Evolutionary conservation across 164 flowering plant species (phyloP).

Genomic region (Cinnamomum micranthum): DNA sequence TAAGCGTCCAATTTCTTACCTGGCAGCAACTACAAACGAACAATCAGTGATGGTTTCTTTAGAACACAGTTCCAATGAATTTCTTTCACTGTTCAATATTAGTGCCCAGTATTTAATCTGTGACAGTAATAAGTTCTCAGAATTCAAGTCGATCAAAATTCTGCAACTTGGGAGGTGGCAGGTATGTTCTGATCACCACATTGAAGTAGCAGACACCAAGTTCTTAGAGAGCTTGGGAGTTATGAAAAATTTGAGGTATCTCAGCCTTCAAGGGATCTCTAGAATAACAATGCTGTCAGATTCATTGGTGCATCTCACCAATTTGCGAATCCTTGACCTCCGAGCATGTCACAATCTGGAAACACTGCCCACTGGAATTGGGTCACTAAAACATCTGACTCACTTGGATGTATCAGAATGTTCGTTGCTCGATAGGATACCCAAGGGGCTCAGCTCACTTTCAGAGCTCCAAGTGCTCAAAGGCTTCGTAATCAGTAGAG

Average conservation of each 20-base stretch:
- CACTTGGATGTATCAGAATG: conserved; percentile 50
- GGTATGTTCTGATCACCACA: conserved; percentile 19
- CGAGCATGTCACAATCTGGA: conserved; percentile 39
- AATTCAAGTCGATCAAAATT: conserved; percentile 18
- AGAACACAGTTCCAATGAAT: neutral
- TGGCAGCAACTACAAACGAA: neutral
- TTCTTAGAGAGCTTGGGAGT: conserved; percentile 14
- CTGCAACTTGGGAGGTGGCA: conserved; percentile 43
- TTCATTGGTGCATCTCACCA: conserved; percentile 18
- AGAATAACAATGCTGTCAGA: conserved; percentile 27
- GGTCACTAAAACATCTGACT: conserved; percentile 23
- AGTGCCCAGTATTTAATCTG: conserved; percentile 15
- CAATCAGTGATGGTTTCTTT: neutral
- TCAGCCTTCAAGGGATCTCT: conserved; percentile 44
- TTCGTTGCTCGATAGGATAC: conserved; percentile 28
- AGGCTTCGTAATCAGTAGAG: conserved; percentile 32
- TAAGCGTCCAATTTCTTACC: neutral
- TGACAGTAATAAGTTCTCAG: conserved; percentile 7
- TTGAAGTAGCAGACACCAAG: conserved; percentile 24
- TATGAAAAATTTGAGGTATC: conserved; percentile 20
- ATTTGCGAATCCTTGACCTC: conserved; percentile 33
- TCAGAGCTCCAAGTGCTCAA: conserved; percentile 37
- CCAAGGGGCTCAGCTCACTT: conserved; percentile 26
- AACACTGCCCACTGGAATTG: conserved; percentile 17
- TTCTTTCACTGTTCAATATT: conserved; percentile 23